Conservation (phyloP, 371 early-diverging fungal genomes). For the Apophysomyces trapeziformis region DNA sequence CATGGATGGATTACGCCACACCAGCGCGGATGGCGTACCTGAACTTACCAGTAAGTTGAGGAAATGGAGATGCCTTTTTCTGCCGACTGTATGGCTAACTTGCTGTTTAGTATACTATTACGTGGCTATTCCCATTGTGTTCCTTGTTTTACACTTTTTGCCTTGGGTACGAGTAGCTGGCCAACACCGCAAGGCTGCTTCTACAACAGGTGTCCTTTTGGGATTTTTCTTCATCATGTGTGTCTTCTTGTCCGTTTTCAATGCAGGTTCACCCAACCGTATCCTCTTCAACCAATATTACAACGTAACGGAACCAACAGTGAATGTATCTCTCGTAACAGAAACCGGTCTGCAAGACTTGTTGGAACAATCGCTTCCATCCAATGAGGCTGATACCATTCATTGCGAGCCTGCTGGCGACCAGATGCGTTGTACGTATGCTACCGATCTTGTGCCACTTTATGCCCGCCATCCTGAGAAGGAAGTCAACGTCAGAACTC, state of each 20-base stretch:
- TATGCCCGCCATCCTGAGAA: slow-evolving; percentile 27
- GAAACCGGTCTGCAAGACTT: slow-evolving; percentile 21
- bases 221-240: slow-evolving; percentile 20
- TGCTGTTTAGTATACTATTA: slow-evolving; percentile 22
- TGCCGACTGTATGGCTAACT: too few relatives aligned
- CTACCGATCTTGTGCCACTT: slow-evolving; percentile 32
- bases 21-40: slow-evolving; percentile 58
- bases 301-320: slow-evolving; percentile 26
- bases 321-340: slow-evolving; percentile 34
- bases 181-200: slow-evolving; percentile 11
- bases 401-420: slow-evolving; percentile 20
- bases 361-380: slow-evolving; percentile 27
- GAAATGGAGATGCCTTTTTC: slow-evolving; percentile 6
- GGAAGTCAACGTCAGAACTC: slow-evolving; percentile 26
- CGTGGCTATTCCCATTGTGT: slow-evolving; percentile 29
- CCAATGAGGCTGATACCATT: slow-evolving; percentile 26
- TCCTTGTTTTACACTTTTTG: slow-evolving; percentile 31
- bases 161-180: slow-evolving; percentile 48
- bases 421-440: slow-evolving; percentile 33
- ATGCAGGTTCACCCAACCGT: slow-evolving; percentile 46
- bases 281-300: slow-evolving; percentile 39
- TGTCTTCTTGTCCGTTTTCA: slow-evolving; percentile 18
- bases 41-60: slow-evolving; percentile 19
- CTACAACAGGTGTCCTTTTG: not conserved
- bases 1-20: slow-evolving; percentile 55